Percentiles rank a stretch among this genome's conserved stretches.
Conservation (phyloP, 805 yeast species). For the Suhomyces sp. region DNA sequence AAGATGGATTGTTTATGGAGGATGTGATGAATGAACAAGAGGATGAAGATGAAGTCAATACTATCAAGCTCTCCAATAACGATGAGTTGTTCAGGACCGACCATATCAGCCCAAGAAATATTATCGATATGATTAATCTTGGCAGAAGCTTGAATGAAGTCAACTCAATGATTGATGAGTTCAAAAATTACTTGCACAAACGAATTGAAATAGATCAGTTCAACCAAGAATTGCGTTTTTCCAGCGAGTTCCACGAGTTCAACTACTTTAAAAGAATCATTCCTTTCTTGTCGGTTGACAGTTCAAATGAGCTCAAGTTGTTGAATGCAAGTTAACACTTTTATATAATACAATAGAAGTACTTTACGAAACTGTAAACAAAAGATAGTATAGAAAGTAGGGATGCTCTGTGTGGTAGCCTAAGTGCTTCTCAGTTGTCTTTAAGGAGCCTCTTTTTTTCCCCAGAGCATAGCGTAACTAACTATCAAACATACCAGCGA, state of each 20-base stretch:
- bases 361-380: too few species aligned
- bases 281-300: conserved; percentile 40
- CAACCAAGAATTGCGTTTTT: conserved; percentile 8
- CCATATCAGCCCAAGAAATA: not conserved
- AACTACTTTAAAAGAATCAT: conserved; percentile 36
- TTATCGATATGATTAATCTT: conserved; percentile 25
- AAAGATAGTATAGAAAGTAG: too few species aligned
- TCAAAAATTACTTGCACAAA: conserved; percentile 37
- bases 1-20: conserved; percentile 15
- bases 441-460: not conserved
- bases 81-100: conserved; percentile 4
- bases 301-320: conserved; percentile 25
- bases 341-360: not conserved
- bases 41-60: conserved; percentile 1
- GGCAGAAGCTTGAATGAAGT: conserved; percentile 55
- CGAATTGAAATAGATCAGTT: conserved; percentile 29
- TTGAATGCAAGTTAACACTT: conserved; percentile 25
- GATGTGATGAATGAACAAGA: conserved; percentile 3
- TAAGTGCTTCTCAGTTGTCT: not conserved
- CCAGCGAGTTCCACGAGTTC: conserved; percentile 21
- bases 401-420: too few species aligned
- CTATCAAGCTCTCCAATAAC: not conserved
- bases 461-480: conserved; percentile 14
- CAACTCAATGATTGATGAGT: conserved; percentile 45
- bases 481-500: conserved; percentile 15